Evolutionary conservation across 1,284 basidiomycete genomes (phyloP), one percentile per base, ranked within the genome.

Genomic region (Stygiomarasmius scandens): DNA sequence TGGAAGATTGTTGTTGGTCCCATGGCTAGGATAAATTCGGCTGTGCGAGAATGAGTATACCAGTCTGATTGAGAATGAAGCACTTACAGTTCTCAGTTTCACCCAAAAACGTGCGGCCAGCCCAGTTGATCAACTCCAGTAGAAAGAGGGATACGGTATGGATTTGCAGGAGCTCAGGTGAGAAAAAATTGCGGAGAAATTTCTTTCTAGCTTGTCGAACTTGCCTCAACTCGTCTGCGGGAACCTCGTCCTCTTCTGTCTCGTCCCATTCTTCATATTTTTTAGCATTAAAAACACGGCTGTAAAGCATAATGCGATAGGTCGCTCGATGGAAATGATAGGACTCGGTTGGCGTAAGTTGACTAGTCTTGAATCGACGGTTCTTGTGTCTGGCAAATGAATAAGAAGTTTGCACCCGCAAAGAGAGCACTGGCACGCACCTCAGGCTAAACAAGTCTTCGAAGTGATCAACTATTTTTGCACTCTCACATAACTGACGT

Each of bases 381-480:
- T 74, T 68, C 58, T 73, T 73, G 52, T 72, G 60, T 54, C 75
- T 75, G 22, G 11, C 47, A 24, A 52, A 56, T n/a, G 36, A 49
- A 24, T 23, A 8, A 27, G 43, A 45, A 53, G 8, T 20, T 25
- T 19, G 22, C 2, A 20, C 9, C 20, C 2, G 54, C 11, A 2
- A 19, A 20, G 19, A 34, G 27, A 44, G 9, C 51, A 36, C 29
- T 34, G 36, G 11, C 34, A 63, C 59, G 16, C 58, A 67, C 75
- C 67, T 71, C 47, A 62, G 63, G 51, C 72, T 75, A 55, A 74
- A 74, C 4, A 75, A 11, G 54, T 71, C 67, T 58, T 77, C 74
- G 27, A 76, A 52, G 2, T 58, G 50, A 16, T 58, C 61, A 6
- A 69, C 67, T 24, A 68, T 60, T 12, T 44, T 52, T 6, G 64